Base-by-base conservation (phyloP, 148 eudicot species). In the Fagopyrum homotropicum region DNA sequence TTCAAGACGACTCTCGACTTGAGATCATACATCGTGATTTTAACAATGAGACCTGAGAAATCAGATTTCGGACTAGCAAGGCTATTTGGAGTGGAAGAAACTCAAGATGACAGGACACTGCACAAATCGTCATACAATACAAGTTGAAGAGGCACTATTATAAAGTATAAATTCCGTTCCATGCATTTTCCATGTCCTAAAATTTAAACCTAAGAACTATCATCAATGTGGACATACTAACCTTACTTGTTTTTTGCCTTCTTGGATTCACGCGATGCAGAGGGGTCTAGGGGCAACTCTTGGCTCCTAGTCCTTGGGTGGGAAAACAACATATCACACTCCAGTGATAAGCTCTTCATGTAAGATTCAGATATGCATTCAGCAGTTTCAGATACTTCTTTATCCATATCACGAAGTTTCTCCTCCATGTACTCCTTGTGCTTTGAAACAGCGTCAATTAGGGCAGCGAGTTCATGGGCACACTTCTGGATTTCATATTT, bases 401-500 rank as follows among this genome's bases (percentile, higher is more conserved):
- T 81, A 75, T 61, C 84, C 93, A 89, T 86, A 75, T 85, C 86
- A 8, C 81, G 68, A 45, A 90, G 77, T 76, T 89, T 92, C 48
- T 82, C 84, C 50, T 81, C 85, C 72, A 84, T 76, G 54, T 86
- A 77, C 86, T 92, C 98, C 75, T 92, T 90, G 81, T 88, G 87
- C 75, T 78, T 83, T 47, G 96, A 85, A 80, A 92, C 89, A 43
- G 86, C 80, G 81, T 95, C 95, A 9, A 92, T 79, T 80, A 90
- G 35, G 8, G 83, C 84, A 66, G 87, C 83, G n/a, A 95, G 86
- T 79, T 95, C 96, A 59, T 75, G 84, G 22, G 93, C 93, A 77
- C 90, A 90, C 68, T 55, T 66, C 76, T 90, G 89, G 44, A 82
- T 85, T 82, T 90, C 90, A 80, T 85, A 82, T 78, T 95, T 89